phyloP scores from a whole-genome alignment of 2,329 filamentous ascomycete genomes.

The Aspergillus intermedius region DNA sequence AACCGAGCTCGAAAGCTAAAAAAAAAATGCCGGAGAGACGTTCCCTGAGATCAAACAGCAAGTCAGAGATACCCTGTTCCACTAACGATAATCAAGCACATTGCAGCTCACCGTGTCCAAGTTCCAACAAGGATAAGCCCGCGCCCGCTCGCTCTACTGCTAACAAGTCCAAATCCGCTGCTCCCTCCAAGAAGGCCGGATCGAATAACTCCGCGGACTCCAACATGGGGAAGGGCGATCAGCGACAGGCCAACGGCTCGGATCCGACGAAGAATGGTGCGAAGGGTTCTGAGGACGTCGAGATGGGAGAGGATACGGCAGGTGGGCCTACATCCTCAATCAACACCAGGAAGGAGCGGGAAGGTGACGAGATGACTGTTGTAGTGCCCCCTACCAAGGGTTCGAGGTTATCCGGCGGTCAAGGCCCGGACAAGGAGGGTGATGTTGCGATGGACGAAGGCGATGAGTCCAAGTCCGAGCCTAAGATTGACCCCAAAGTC shows the following conservation, averaged over 20 bases:
- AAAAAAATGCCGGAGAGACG: conserved; percentile 43
- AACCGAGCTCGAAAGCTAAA: conserved; percentile 27
- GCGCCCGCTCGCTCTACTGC: conserved; percentile 37
- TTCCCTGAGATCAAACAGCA: conserved; percentile 42
- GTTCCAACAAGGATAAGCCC: conserved; percentile 40
- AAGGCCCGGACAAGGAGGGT: conserved; percentile 56
- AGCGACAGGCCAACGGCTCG: conserved; percentile 60
- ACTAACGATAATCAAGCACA: conserved; percentile 42
- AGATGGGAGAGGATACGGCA: conserved; percentile 60
- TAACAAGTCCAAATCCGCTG: conserved; percentile 33
- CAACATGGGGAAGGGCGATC: conserved; percentile 67
- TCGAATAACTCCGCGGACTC: conserved; percentile 30
- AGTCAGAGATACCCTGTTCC: conserved; percentile 41
- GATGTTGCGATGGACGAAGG: conserved; percentile 65
- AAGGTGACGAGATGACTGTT: conserved; percentile 71
- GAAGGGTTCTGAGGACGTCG: conserved; percentile 60
- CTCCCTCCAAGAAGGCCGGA: conserved; percentile 30
- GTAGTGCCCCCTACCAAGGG: conserved; percentile 68
- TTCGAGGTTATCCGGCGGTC: conserved; percentile 51
- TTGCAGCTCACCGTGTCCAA: conserved; percentile 39
- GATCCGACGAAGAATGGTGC: conserved; percentile 63
- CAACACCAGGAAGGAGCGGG: conserved; percentile 60
- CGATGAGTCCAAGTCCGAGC: conserved; percentile 38
- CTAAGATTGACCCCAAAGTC: conserved; percentile 39
- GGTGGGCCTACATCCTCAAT: conserved; percentile 45